Base-by-base conservation (phyloP, 208 protist species). In the Leptomonas pyrrhocoris region DNA sequence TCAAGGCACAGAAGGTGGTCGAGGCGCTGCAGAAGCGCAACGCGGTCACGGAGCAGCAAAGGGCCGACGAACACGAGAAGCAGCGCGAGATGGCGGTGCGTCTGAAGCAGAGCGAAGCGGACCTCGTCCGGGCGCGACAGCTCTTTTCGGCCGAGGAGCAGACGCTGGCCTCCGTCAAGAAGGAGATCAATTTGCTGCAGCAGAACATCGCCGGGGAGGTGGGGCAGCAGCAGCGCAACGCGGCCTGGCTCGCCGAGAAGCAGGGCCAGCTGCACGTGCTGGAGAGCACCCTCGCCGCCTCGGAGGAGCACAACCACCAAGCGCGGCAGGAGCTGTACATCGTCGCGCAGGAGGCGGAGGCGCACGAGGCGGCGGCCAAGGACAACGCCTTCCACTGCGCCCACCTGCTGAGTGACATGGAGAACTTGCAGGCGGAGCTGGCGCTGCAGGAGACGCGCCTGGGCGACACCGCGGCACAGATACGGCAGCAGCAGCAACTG, bases 351-450 rank as follows among this genome's bases (percentile, higher is more conserved):
- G 94, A 98, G 65, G 85, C 90, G 31, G 77, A 96, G 60, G 36
- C 78, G 48, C 97, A 96, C 75, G 83, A 92, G 43, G 66, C 87
- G 15, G 68, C 96, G 38, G 83, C 90, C 7, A 86, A 90, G 38
- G 64, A 86, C 13, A 78, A 84, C 56, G 81, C 80, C 2, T 61
- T 86, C 5, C 81, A 88, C 54, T 94, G 89, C 49, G 77, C 87
- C 4, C 89, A 92, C 64, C 83, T 94, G 25, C 74, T 98, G 54
- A 85, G 96, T 58, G 93, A 98, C 55, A 77, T 98, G 2, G 90
- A 97, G 60, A 71, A 85, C 12, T 63, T 85, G 19, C 88, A 98
- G 42, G 61, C 79, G 40, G 83, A 92, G 68, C 77, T 98, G 43
- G 68, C 74, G 16, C 89, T 98, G 40, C 67, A 97, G 3, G 80